These are phyloP conservation scores for Epichloe amarillans DNA, from an alignment of 2,329 filamentous ascomycete genomes.

Conservation along the genomic window DNA sequence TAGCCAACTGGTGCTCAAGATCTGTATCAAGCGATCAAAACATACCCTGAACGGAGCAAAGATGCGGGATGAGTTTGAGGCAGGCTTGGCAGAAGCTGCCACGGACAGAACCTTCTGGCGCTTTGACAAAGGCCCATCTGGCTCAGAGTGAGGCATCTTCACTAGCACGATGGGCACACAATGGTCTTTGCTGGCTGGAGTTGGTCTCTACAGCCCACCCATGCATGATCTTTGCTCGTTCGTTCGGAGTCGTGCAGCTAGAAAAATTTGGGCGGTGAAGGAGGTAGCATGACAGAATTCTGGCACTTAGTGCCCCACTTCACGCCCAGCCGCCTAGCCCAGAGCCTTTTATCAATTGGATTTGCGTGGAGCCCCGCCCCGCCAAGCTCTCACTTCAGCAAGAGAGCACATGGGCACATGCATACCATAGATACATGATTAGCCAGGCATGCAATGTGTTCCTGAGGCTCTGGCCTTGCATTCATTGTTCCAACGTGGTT, in stretches of 20 bases:
- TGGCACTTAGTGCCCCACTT: constrained; percentile 8
- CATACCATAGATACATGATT: too few species aligned
- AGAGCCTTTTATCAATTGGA: neutral
- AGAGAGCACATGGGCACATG: constrained; percentile 1
- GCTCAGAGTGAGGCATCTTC: constrained; percentile 43
- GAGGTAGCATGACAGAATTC: constrained; percentile 8
- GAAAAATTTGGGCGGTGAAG: constrained; percentile 17
- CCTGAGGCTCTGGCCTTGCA: too few species aligned
- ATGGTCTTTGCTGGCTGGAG: neutral
- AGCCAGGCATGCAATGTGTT: too few species aligned
- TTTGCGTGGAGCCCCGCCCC: neutral
- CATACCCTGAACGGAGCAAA: constrained; percentile 88
- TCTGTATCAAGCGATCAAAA: constrained; percentile 6
- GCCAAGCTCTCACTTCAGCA: neutral
- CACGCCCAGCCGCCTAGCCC: too few species aligned
- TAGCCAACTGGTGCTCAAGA: constrained; percentile 1
- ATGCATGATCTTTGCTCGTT: neutral
- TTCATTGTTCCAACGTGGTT: neutral
- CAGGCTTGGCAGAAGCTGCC: constrained; percentile 22
- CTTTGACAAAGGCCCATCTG: constrained; percentile 55
- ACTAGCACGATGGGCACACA: neutral
- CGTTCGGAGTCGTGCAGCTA: neutral
- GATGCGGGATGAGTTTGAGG: constrained; percentile 54
- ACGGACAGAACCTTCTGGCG: constrained; percentile 52
- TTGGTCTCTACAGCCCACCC: neutral